phyloP scores from a whole-genome alignment of 2,329 filamentous ascomycete species.

The Cryphonectria parasitica region DNA sequence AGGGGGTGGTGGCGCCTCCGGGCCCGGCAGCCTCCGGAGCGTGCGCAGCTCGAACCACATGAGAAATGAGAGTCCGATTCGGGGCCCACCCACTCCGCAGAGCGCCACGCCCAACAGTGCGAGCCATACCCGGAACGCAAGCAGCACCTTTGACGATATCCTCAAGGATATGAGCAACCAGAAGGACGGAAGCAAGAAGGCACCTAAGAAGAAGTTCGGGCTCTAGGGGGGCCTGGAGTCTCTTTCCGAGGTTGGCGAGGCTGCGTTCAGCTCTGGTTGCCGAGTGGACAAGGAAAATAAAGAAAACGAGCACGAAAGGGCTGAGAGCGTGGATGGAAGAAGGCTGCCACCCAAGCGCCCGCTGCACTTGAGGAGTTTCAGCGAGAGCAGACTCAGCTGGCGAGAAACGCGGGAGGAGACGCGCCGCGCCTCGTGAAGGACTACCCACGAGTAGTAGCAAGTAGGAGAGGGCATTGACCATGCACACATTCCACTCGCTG shows the following conservation, averaged over 20 bases:
- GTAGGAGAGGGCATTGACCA: not conserved
- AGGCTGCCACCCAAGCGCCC: not conserved
- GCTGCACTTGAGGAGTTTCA: not conserved
- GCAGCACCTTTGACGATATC: conserved; percentile 43
- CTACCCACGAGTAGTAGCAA: not conserved
- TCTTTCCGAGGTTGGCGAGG: conserved; percentile 25
- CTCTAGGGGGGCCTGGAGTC: conserved; percentile 28
- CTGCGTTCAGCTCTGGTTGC: not conserved
- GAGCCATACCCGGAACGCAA: conserved; percentile 17
- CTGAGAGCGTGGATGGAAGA: not conserved
- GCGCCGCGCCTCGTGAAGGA: not conserved
- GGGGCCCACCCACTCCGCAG: conserved; percentile 25
- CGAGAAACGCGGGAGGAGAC: conserved; percentile 6
- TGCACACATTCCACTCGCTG: not conserved
- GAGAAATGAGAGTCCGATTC: conserved; percentile 17
- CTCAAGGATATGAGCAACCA: conserved; percentile 41
- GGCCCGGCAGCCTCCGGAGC: conserved; percentile 26
- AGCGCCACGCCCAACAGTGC: conserved; percentile 26
- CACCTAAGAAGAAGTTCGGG: conserved; percentile 35
- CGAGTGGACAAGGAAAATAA: not conserved
- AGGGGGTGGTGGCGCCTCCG: conserved; percentile 11
- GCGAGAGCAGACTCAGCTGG: conserved; percentile 1
- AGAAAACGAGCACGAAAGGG: not conserved
- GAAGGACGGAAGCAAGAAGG: conserved; percentile 29
- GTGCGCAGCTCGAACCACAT: conserved; percentile 34